These are phyloP conservation scores for Hibiscus tridactylites DNA, from an alignment of 345 rosid genomes.

Conservation along the genomic window DNA sequence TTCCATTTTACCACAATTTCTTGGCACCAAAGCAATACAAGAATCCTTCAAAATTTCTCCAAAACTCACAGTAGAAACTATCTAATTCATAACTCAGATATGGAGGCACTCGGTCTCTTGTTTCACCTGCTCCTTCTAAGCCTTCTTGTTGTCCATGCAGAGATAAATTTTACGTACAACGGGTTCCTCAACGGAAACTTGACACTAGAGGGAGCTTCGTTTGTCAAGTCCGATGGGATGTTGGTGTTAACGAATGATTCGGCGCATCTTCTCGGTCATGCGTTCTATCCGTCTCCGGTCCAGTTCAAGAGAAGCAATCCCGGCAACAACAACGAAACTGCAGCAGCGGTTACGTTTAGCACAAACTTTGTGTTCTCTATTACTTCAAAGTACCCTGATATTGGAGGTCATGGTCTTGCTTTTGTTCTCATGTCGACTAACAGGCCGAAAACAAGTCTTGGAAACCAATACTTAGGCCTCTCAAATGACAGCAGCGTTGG, in stretches of 20 bases:
- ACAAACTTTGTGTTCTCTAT: conserved; percentile 34
- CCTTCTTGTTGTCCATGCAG: background rate
- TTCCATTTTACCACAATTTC: too few relatives aligned
- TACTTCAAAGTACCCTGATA: conserved; percentile 18
- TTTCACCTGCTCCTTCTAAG: conserved; percentile 2
- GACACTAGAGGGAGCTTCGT: conserved; percentile 24
- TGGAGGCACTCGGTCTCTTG: background rate
- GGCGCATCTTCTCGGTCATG: conserved; percentile 26
- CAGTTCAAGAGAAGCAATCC: conserved; percentile 8
- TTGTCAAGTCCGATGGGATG: conserved; percentile 36
- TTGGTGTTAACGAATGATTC: conserved; percentile 43
- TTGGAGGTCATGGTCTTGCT: conserved; percentile 37
- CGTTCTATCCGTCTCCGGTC: conserved; percentile 30
- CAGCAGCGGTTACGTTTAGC: conserved; percentile 22
- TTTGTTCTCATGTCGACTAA: conserved; percentile 27
- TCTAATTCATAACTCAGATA: background rate
- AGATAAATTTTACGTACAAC: conserved; percentile 25
- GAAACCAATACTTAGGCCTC: conserved; percentile 30
- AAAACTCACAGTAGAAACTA: background rate
- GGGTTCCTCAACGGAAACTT: conserved; percentile 36
- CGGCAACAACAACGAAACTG: background rate
- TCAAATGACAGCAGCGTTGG: conserved; percentile 18
- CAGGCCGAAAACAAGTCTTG: conserved; percentile 6
- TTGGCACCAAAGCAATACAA: too few relatives aligned
- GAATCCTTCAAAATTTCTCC: background rate